Evolutionary conservation across 2,329 filamentous ascomycete species (phyloP).

Genomic region (Stachybotrys chartarum): DNA sequence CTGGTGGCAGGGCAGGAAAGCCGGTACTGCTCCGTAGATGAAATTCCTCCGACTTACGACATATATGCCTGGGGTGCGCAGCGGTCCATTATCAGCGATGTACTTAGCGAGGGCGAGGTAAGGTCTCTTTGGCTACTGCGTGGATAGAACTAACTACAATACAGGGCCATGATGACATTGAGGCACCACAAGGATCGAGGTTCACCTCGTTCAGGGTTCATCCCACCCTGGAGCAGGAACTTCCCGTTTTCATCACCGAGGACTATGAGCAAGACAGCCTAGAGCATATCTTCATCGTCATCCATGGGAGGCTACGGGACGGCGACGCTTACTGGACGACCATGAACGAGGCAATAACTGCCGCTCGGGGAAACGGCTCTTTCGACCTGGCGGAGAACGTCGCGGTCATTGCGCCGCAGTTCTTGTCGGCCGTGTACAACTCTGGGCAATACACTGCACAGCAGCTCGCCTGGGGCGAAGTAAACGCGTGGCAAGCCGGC

Average conservation of each 20-base stretch:
- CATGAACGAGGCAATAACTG: slow-evolving; percentile 1
- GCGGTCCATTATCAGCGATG: neutral
- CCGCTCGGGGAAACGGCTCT: neutral
- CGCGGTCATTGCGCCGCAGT: slow-evolving; percentile 3
- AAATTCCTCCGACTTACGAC: neutral
- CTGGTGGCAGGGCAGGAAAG: neutral
- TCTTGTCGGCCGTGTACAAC: slow-evolving; percentile 5
- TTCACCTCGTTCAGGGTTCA: neutral
- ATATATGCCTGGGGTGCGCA: neutral
- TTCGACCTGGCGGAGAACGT: neutral
- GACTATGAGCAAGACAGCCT: neutral
- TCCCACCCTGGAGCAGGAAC: neutral
- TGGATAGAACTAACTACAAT: neutral
- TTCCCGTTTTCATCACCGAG: neutral
- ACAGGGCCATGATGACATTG: neutral
- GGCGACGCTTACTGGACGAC: slow-evolving; percentile 5
- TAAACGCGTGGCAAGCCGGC: slow-evolving; percentile 6
- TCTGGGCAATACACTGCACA: slow-evolving; percentile 3
- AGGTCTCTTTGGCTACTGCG: neutral
- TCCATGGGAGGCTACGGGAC: slow-evolving; percentile 6
- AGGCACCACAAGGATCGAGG: neutral
- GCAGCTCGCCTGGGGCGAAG: slow-evolving; percentile 6
- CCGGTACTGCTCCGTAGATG: neutral
- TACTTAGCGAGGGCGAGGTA: neutral
- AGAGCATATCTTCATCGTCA: neutral